Evolutionary conservation across 257 asterid species (phyloP).

Genomic region (Solanum etuberosum): DNA sequence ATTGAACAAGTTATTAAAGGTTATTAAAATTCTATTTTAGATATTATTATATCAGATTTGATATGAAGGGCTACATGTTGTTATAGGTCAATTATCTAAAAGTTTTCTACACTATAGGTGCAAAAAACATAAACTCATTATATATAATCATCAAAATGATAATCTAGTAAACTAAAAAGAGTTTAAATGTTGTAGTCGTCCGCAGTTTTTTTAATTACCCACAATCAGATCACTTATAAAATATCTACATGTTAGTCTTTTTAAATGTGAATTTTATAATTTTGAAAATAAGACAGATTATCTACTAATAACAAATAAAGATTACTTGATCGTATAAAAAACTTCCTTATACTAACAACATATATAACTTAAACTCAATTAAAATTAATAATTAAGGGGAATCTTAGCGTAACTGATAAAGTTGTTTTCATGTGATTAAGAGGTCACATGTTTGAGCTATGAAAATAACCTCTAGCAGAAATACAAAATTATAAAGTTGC

Average conservation of each 20-base stretch:
- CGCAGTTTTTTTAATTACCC: too few relatives aligned
- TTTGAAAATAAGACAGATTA: background rate
- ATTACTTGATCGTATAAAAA: background rate
- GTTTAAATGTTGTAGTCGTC: too few relatives aligned
- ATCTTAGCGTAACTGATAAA: background rate
- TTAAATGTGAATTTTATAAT: background rate
- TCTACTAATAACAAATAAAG: background rate
- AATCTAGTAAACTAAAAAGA: background rate
- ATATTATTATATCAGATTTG: background rate
- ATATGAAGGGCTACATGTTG: background rate
- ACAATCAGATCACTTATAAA: too few relatives aligned
- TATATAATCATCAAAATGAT: background rate
- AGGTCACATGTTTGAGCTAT: background rate
- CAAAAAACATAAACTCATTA: background rate
- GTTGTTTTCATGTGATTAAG: fast-evolving
- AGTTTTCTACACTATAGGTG: too few relatives aligned
- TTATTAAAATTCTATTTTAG: background rate
- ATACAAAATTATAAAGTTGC: fast-evolving
- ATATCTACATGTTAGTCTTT: too few relatives aligned
- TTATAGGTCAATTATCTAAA: background rate
- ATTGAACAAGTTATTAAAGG: background rate
- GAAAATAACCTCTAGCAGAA: background rate
- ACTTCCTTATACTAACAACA: background rate
- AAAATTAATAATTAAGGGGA: background rate
- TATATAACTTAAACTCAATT: background rate